These are phyloP conservation scores for Fusarium albosuccineum DNA, from an alignment of 2,329 filamentous ascomycete genomes.

Conservation along the genomic window DNA sequence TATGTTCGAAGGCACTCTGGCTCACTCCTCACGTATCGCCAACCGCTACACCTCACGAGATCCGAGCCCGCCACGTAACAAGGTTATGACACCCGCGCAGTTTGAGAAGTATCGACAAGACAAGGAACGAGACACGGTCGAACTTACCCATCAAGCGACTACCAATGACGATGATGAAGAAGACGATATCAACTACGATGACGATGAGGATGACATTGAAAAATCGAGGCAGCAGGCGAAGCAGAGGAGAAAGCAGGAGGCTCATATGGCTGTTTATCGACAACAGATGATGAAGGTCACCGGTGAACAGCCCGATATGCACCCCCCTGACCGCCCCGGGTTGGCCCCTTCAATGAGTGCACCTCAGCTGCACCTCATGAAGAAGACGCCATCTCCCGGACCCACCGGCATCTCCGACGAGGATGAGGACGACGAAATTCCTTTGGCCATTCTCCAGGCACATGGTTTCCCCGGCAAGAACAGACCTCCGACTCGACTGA, in stretches of 20 bases:
- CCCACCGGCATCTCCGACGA: constrained; percentile 74
- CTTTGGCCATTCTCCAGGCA: constrained; percentile 86
- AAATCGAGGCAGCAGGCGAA: constrained; percentile 79
- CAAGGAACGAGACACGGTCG: constrained; percentile 68
- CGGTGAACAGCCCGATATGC: constrained; percentile 67
- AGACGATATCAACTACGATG: constrained; percentile 75
- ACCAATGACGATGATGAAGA: constrained; percentile 73
- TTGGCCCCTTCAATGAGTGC: constrained; percentile 72
- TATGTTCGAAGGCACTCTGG: constrained; percentile 64
- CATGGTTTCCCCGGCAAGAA: constrained; percentile 88
- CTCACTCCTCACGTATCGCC: constrained; percentile 53
- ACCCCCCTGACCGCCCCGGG: constrained; percentile 63
- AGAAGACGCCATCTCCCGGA: constrained; percentile 54
- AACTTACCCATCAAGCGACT: constrained; percentile 57
- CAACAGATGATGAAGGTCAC: constrained; percentile 98
- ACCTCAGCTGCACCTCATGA: constrained; percentile 65
- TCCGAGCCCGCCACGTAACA: constrained; percentile 66
- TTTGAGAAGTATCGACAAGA: constrained; percentile 86
- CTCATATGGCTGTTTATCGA: constrained; percentile 88
- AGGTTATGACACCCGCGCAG: constrained; percentile 91
- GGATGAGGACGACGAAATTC: constrained; percentile 92
- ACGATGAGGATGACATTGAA: constrained; percentile 84
- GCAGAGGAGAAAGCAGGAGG: constrained; percentile 88
- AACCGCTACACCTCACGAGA: constrained; percentile 53
- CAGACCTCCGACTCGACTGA: constrained; percentile 77